Base-by-base conservation (phyloP, 2,329 filamentous ascomycete species). In the Fusarium guadeloupense region DNA sequence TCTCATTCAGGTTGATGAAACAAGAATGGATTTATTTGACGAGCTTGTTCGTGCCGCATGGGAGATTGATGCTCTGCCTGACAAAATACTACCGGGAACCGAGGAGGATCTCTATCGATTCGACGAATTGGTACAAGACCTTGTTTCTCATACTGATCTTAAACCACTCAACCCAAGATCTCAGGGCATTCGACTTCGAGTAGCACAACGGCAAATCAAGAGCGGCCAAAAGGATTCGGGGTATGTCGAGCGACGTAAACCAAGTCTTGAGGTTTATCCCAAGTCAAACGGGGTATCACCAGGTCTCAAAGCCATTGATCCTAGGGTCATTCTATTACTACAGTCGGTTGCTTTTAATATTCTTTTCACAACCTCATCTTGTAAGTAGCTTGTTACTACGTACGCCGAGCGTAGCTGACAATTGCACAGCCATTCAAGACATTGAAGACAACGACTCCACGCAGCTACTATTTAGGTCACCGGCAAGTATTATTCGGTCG, bases 261-360 rank as follows among this genome's bases (percentile, higher is more conserved):
- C 21, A 9, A 17, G 31, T 14, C 34, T 30, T 19, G 54, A 56
- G 9, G 35, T 38, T 26, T 43, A 54, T 6, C 9, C 14, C 14
- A 13, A 14, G 8, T 13, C 17, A 13, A 19, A 10, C 13, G 16
- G 21, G 8, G 23, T 13, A 6, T 17, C 13, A 5, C 14, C 48
- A 5, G 30, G 25, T 12, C 8, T 39, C 35, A 47, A 63, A 43
- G 33, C 51, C 21, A 19, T 65, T 7, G 30, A 64, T 9, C 60
- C 66, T 3, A 60, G 46, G 9, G 49, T 69, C 9, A 54, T 59
- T 14, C 20, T 64, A 4, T 30, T 67, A 2, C 19, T 69, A 9
- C 59, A 64, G 12, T 69, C 67, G 4, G 64, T 69, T 13, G 67
- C 64, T 5, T 69, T 69, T 31, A 63, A 66, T 3, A 34, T 67